Base-by-base conservation (phyloP, 345 rosid genomes). In the Angophora floribunda region DNA sequence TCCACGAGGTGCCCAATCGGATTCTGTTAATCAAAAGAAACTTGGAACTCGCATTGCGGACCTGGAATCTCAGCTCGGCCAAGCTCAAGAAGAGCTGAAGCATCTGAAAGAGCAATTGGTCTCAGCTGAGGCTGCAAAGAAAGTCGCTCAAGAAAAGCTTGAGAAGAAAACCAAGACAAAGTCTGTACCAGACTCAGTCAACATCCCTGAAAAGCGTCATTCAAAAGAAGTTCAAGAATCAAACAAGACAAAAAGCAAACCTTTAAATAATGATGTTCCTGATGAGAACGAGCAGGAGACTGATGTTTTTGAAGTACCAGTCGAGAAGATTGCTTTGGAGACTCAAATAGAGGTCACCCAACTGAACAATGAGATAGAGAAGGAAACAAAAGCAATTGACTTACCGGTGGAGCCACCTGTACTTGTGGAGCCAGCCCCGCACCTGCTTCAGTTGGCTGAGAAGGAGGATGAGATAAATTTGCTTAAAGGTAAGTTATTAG, bases 51-150 rank as follows among this genome's bases (percentile, higher is more conserved):
- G 99, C 55, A 95, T 97, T 89, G 96, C 96, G 1, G 96, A 95
- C 92, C 92, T 96, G 52, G 99, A 97, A 91, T 94, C 97, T 49
- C 99, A 97, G 90, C 96, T 97, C 70, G 97, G 96, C 89, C 99
- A 96, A 88, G 99, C 99, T n/a, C 99, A 96, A 90, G 93, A 90
- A 53, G 99, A 96, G 91, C 95, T 97, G 49, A 96, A 96, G 94
- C 86, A 75, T 91, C 92, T 97, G 87, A 97, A 96, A 91, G 92
- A 93, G 41, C 99, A 96, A 92, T 87, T 97, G 92, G 94, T 87
- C 70, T 93, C 93, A 44, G 97, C 99, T 36, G 98, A 96, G 91
- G 97, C 99, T 89, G 98, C 96, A 86, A 97, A 94, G 94, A 94
- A 93, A 84, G 96, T 92, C 88, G 97, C 97, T 87, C 95, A 94